These are phyloP conservation scores for Wickerhamomyces alni DNA, from an alignment of 805 yeast genomes.

Conservation along the genomic window DNA sequence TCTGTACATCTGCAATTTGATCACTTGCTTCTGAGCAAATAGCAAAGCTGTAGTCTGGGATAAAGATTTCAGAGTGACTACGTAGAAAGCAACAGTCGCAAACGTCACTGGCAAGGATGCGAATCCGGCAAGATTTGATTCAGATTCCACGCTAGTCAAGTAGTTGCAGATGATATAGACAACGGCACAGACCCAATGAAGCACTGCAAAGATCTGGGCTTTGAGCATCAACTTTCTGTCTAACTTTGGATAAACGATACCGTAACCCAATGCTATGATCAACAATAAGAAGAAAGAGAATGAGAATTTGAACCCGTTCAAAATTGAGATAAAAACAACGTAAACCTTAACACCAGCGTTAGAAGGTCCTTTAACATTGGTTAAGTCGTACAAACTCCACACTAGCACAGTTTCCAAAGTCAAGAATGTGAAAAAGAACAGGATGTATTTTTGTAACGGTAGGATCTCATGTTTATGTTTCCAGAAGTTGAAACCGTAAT, in stretches of 20 bases:
- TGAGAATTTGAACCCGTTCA: slow-evolving; percentile 77
- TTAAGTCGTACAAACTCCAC: slow-evolving; percentile 87
- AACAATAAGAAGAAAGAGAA: slow-evolving; percentile 83
- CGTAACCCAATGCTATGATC: slow-evolving; percentile 88
- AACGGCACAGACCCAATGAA: slow-evolving; percentile 50
- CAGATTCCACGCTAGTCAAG: slow-evolving; percentile 42
- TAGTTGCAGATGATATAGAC: slow-evolving; percentile 52
- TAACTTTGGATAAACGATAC: slow-evolving; percentile 84
- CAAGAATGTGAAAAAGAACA: slow-evolving; percentile 78
- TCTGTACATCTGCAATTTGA: slow-evolving; percentile 83
- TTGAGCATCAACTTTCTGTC: slow-evolving; percentile 69
- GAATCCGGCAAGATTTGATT: slow-evolving; percentile 45
- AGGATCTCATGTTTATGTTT: slow-evolving; percentile 81
- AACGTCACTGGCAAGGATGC: slow-evolving; percentile 67
- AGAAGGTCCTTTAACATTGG: slow-evolving; percentile 51
- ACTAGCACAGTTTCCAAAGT: slow-evolving; percentile 79
- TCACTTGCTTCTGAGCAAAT: slow-evolving; percentile 82
- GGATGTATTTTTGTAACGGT: slow-evolving; percentile 84
- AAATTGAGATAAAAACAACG: slow-evolving; percentile 68
- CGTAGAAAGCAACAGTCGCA: slow-evolving; percentile 67
- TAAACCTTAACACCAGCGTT: slow-evolving; percentile 60
- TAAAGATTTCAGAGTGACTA: slow-evolving; percentile 66
- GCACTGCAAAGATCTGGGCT: slow-evolving; percentile 52
- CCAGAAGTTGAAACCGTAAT: slow-evolving; percentile 80
- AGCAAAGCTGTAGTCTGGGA: slow-evolving; percentile 68